Evolutionary conservation across 2,329 filamentous ascomycete species (phyloP), one percentile per base, ranked within the genome.

Genomic region (Venturia aucupariae): DNA sequence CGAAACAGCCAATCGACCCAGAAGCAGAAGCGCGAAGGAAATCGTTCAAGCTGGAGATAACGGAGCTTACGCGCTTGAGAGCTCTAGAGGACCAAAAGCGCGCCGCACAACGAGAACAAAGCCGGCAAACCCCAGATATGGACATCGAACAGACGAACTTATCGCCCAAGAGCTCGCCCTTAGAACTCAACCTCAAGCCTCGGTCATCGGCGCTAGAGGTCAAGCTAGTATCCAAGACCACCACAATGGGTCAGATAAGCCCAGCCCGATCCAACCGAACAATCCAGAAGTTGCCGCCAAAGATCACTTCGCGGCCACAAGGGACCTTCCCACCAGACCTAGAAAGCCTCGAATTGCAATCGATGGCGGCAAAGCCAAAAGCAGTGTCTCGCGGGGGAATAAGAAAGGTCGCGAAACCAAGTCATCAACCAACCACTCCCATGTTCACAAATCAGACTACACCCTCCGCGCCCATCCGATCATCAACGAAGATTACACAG

Each of bases 401-500:
- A 51, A 51, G 4, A 1, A n/a, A 3, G 3, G 11, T 11, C 30
- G 19, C 5, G 13, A 11, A 13, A 57, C n/a, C 15, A 32, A 30
- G 15, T 35, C 30, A 4, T 35, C 17, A 19, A 10, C 10, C 30
- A n/a, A 5, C 27, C 15, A 4, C 13, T 27, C 24, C 51, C 13
- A n/a, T n/a, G n/a, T n/a, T n/a, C n/a, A 32, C 51, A 15, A 57
- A 35, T 8, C 51, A 13, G 15, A 15, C 27, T 22, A 2, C 8
- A n/a, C 15, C 30, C 27, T 57, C 51, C 51, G 27, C 3, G 5
- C 30, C 19, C 51, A 4, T 32, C 30, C 51, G 30, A n/a, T n/a
- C 51, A 57, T 57, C 30, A 57, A 57, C 51, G 51, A 57, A 57
- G 51, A 57, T 19, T 7, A 57, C 30, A 19, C 51, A 11, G 51